Evolutionary conservation across 2,329 filamentous ascomycete species (phyloP).

Genomic region (Bipolaris oryzae): DNA sequence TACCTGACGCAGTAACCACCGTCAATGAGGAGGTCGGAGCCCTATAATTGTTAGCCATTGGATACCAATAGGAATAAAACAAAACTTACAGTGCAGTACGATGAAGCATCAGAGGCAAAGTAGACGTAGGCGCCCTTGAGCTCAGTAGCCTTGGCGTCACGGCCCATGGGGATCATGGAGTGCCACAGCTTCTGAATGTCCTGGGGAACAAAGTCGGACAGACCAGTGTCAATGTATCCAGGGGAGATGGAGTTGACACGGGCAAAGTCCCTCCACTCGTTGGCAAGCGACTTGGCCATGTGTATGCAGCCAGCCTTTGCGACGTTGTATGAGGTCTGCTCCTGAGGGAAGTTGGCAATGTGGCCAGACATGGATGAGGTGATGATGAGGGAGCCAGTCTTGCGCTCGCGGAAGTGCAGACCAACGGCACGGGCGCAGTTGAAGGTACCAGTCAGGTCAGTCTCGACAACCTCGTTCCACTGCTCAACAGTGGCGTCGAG

Average conservation of each 20-base stretch:
- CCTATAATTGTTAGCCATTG: conserved; percentile 33
- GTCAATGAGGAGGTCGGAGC: conserved; percentile 74
- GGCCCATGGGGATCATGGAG: conserved; percentile 79
- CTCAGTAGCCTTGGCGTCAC: conserved; percentile 75
- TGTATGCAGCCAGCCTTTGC: conserved; percentile 71
- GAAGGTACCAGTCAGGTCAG: conserved; percentile 86
- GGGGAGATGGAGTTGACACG: conserved; percentile 72
- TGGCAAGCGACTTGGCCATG: conserved; percentile 67
- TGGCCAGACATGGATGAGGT: conserved; percentile 78
- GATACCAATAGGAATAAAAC: background rate
- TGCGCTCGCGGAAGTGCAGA: conserved; percentile 72
- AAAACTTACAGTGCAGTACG: conserved; percentile 71
- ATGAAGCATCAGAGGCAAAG: conserved; percentile 80
- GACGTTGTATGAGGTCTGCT: conserved; percentile 59
- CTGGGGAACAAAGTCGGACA: conserved; percentile 68
- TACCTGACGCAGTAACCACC: conserved; percentile 67
- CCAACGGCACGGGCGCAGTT: conserved; percentile 91
- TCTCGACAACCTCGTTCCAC: conserved; percentile 77
- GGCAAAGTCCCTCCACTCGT: conserved; percentile 73
- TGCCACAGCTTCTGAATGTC: conserved; percentile 76
- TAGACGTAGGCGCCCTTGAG: conserved; percentile 85
- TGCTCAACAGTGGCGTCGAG: conserved; percentile 73
- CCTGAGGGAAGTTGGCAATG: conserved; percentile 82
- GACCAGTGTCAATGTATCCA: conserved; percentile 71
- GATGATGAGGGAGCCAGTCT: conserved; percentile 68